Evolutionary conservation across 805 yeast genomes (phyloP).

Genomic region (Cephaloascus albidus): DNA sequence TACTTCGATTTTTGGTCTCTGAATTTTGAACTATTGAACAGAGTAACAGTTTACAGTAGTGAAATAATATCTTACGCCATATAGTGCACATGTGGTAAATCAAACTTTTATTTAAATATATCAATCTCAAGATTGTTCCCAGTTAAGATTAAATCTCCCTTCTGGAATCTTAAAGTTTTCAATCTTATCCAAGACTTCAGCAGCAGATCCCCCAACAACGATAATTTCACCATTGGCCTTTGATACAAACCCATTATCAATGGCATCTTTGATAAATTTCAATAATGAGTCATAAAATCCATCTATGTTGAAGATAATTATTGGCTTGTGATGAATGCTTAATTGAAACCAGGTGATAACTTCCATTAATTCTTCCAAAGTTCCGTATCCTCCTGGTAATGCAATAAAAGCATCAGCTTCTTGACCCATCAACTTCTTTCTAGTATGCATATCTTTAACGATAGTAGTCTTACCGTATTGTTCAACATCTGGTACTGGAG

Average conservation of each 20-base stretch:
- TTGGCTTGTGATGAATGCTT: conserved; percentile 77
- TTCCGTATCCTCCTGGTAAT: conserved; percentile 89
- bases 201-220: conserved; percentile 57
- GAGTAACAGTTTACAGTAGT: too few relatives aligned
- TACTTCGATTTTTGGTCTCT: too few relatives aligned
- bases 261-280: conserved; percentile 49
- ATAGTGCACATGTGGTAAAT: not conserved
- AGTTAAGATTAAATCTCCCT: conserved; percentile 64
- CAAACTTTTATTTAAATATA: not conserved
- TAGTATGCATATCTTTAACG: conserved; percentile 83
- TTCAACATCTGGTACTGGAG: conserved; percentile 51
- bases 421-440: conserved; percentile 79
- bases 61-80: too few relatives aligned
- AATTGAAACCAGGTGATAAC: conserved; percentile 87
- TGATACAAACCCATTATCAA: conserved; percentile 59
- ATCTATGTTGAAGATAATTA: conserved; percentile 65
- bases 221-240: conserved; percentile 58
- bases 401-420: conserved; percentile 86
- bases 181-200: conserved; percentile 57
- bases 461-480: conserved; percentile 72
- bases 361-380: conserved; percentile 84
- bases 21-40: too few relatives aligned
- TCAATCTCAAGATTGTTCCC: conserved; percentile 31
- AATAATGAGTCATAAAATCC: conserved; percentile 74
- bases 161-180: conserved; percentile 56